Percentiles rank a stretch among this genome's conserved stretches.
Evolutionary conservation across 805 yeast genomes (phyloP).

Genomic region (Pichia thaimueangensis): DNA sequence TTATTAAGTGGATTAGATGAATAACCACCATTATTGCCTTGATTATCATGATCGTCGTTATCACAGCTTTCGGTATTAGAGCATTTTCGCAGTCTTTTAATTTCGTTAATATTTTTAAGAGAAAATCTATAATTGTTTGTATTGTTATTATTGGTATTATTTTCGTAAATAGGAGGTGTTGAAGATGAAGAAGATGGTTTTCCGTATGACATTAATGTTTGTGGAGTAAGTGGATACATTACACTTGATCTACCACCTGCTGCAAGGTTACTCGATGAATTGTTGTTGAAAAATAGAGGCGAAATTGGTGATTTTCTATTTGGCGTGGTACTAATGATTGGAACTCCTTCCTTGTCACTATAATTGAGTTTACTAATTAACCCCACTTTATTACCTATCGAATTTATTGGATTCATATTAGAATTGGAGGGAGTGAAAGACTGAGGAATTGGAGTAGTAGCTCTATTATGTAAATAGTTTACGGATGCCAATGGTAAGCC

Average conservation of each 20-base stretch:
- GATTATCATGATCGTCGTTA: background rate
- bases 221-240: constrained; percentile 6
- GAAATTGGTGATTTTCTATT: background rate
- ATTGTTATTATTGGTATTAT: background rate
- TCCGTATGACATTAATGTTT: background rate
- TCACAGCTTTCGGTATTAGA: background rate
- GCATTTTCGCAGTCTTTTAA: background rate
- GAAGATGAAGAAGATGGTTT: background rate
- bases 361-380: background rate
- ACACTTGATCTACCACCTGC: background rate
- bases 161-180: background rate
- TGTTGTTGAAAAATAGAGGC: background rate
- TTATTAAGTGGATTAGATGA: background rate
- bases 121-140: background rate
- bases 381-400: too few relatives aligned
- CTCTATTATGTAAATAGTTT: too few relatives aligned
- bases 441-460: too few relatives aligned
- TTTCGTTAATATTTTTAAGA: too few relatives aligned
- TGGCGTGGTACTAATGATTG: background rate
- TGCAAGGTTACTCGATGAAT: background rate
- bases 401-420: too few relatives aligned
- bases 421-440: too few relatives aligned
- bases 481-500: too few relatives aligned
- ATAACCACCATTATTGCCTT: background rate
- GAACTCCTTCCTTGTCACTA: background rate